phyloP scores from a whole-genome alignment of 1,284 basidiomycete species.

The Fomitiporia mediterranea region DNA sequence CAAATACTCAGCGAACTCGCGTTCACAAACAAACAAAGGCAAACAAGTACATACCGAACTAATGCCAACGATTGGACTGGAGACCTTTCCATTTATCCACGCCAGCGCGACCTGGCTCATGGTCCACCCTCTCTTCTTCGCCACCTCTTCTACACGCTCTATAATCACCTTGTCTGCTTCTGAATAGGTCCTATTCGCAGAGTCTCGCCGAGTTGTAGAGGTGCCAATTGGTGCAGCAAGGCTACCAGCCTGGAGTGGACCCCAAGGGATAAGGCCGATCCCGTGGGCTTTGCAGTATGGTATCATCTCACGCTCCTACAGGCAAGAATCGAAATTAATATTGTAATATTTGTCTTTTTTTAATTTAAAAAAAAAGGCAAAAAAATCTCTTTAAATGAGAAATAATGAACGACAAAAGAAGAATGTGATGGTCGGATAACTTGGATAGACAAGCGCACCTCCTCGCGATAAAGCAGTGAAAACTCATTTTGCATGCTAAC shows the following conservation, averaged over 20 bases:
- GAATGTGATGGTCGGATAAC: too few relatives aligned
- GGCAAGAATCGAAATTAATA: too few relatives aligned
- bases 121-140: conserved; percentile 27
- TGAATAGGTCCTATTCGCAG: conserved; percentile 27
- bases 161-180: conserved; percentile 29
- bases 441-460: conserved; percentile 26
- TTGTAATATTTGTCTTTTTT: too few relatives aligned
- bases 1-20: not conserved
- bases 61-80: conserved; percentile 27
- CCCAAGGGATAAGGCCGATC: conserved; percentile 42
- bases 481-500: conserved; percentile 39
- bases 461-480: conserved; percentile 39
- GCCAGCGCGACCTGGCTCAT: conserved; percentile 31
- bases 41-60: conserved; percentile 16
- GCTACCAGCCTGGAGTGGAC: conserved; percentile 35
- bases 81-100: conserved; percentile 27
- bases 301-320: conserved; percentile 44
- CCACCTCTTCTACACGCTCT: conserved; percentile 29
- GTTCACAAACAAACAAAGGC: not conserved
- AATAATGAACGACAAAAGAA: conserved; percentile 23
- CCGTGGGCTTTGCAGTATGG: conserved; percentile 43
- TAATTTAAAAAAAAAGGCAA: too few relatives aligned
- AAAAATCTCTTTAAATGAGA: too few relatives aligned
- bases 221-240: conserved; percentile 36
- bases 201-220: conserved; percentile 26